Evolutionary conservation across 306 rosid genomes (phyloP), one percentile per base, ranked within the genome.

Genomic region (Citrullus amarus): DNA sequence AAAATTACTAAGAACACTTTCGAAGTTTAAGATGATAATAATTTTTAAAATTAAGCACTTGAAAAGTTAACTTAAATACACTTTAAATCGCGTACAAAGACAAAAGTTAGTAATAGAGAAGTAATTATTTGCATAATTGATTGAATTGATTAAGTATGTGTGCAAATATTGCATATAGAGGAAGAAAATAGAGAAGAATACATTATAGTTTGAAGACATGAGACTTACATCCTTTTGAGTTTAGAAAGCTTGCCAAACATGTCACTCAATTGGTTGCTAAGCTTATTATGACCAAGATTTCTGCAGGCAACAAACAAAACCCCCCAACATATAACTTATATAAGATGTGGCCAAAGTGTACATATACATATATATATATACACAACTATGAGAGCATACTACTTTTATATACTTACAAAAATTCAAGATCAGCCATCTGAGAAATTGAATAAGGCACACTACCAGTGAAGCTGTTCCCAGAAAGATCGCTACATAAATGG

Each of bases 361-460:
- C 28, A 25, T 25, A 25, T 1, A 25, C 25, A 81, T 46, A n/a
- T 17, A 61, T 36, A 32, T 9, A 15, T 38, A 2, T 72, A 51
- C 70, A 56, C 13, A n/a, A 73, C 9, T 56, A 76, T 10, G 53
- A 71, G 11, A 44, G 28, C 9, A 48, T 7, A 16, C 1, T 66
- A 28, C 58, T 79, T 79, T 53, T 4, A 51, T 16, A 53, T 55
- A 36, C 92, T 90, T 84, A 92, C 98, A 94, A 79, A 79, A 75
- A 56, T 53, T 85, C 44, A 71, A 94, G 94, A 39, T 83, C 86
- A 15, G 51, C 63, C 91, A 94, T 90, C 86, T 92, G 91, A 78
- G 93, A 87, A 74, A 94, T 75, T 53, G 98, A 92, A 73, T 78
- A 90, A 10, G 98, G 98, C 59, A 90, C 85, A 44, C 76, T 81